Conservation (phyloP, 768 basidiomycete genomes). For the Hericium erinaceus region DNA sequence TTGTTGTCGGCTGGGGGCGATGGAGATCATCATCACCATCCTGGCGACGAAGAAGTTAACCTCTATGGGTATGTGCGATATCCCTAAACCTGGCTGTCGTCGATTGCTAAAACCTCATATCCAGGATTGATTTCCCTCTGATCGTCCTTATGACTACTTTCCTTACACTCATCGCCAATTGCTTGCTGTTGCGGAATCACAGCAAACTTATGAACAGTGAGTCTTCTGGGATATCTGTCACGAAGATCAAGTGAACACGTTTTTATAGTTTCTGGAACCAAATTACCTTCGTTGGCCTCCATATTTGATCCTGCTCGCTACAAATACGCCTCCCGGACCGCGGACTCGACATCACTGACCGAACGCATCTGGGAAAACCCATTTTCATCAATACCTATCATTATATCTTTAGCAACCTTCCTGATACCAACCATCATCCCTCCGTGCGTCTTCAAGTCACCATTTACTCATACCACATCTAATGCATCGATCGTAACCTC, state of each 20-base stretch:
- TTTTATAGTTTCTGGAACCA: constrained; percentile 47
- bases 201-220: constrained; percentile 53
- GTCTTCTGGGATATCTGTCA: constrained; percentile 17
- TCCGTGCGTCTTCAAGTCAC: constrained; percentile 33
- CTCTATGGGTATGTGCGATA: constrained; percentile 28
- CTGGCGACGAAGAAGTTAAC: constrained; percentile 41
- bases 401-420: constrained; percentile 48
- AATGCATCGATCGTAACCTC: neutral
- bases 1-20: constrained; percentile 57
- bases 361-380: constrained; percentile 50
- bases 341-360: constrained; percentile 9
- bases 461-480: neutral
- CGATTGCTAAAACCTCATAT: neutral
- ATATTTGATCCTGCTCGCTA: constrained; percentile 39
- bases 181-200: constrained; percentile 54
- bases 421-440: constrained; percentile 44
- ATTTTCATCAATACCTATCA: constrained; percentile 56
- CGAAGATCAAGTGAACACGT: neutral
- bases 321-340: constrained; percentile 18
- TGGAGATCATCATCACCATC: constrained; percentile 55
- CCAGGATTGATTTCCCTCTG: constrained; percentile 60
- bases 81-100: constrained; percentile 1
- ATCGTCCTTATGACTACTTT: constrained; percentile 46
- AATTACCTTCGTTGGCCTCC: constrained; percentile 43
- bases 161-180: constrained; percentile 46